Evolutionary conservation across 306 rosid species (phyloP), one percentile per base, ranked within the genome.

Genomic region (Canavalia gladiata): DNA sequence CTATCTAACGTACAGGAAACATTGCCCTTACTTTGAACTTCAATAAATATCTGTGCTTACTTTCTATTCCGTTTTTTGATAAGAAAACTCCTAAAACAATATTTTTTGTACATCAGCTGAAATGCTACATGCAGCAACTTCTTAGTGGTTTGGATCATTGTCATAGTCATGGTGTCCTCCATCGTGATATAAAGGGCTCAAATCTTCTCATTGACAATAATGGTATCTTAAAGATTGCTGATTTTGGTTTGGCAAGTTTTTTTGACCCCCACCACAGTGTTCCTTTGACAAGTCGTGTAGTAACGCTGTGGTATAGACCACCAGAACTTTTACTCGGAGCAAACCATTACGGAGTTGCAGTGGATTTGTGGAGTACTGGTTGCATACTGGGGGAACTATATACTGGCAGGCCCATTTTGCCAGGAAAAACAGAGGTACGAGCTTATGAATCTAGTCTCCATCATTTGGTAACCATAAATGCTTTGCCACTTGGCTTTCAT

Each of bases 291-390:
- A 95, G 97, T 63, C 99, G 99, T 37, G 99, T 95, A 10, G 97
- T 95, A 68, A 95, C 99, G 69, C 86, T 95, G 52, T 95, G 99
- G 99, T 95, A 95, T 80, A 88, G 99, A 83, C 99, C 99, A 10
- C 99, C 99, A 4, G 99, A 95, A 72, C 99, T 95, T 84, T 83
- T 95, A 81, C 98, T 95, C 49, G 99, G 99, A 87, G 99, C 94
- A 66, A 87, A 97, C 47, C 92, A 87, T 67, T 95, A 95, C 75
- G 98, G 97, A 50, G 99, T 93, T 73, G 99, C 91, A 4, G 99
- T 95, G 65, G 99, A 95, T 86, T 84, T 95, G 68, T 95, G 99
- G 99, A 95, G 99, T 49, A 45, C 90, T 25, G 99, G 99, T 85
- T 95, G 99, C 89, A 91, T 95, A 84, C 86, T 95, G n/a, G 99